Evolutionary conservation across 225 moss, liverwort and hornwort genomes (phyloP).

Genomic region (Antitrichia curtipendula): DNA sequence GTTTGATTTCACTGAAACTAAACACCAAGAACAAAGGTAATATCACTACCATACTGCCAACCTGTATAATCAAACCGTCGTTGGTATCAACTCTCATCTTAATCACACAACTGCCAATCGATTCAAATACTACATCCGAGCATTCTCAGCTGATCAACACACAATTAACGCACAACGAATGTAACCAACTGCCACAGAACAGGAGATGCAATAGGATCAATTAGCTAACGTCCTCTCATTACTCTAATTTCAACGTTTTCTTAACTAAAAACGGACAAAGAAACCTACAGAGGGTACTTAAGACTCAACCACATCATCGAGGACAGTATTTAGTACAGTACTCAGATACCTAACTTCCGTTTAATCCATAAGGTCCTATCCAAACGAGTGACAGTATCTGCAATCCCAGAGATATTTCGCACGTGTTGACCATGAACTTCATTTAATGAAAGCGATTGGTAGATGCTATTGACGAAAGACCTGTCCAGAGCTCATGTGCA

Average conservation of each 20-base stretch:
- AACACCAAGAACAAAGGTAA: neutral
- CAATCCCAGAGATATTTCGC: neutral
- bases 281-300: neutral
- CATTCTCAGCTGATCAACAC: neutral
- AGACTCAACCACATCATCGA: neutral
- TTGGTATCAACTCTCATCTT: neutral
- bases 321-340: neutral
- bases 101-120: neutral
- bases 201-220: neutral
- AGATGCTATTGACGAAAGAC: neutral
- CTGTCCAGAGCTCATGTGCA: neutral
- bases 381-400: neutral
- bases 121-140: neutral
- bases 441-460: neutral
- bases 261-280: neutral
- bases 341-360: neutral
- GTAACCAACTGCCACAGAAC: neutral
- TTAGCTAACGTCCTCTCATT: neutral
- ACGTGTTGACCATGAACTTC: neutral
- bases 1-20: neutral
- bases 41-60: neutral
- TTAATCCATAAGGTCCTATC: neutral
- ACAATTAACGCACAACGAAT: neutral
- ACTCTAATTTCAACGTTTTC: neutral
- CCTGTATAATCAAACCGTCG: neutral